These are phyloP conservation scores for Colletotrichum gloeosporioides DNA, from an alignment of 2,329 filamentous ascomycete species.

Conservation along the genomic window DNA sequence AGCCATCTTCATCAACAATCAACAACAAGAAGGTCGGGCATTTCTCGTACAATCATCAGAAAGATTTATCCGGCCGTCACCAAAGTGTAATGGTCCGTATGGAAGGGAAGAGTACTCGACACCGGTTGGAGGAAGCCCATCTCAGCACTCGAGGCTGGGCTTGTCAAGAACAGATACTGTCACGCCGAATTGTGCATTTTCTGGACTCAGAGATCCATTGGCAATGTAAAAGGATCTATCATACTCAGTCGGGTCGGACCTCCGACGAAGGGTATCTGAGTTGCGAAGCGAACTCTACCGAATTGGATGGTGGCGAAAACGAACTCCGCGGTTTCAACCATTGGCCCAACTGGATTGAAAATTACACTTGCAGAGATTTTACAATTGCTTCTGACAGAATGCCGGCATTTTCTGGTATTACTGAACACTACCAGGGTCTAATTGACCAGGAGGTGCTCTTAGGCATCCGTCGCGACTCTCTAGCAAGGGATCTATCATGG, in stretches of 20 bases:
- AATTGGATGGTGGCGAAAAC: too few species aligned
- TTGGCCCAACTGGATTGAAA: too few species aligned
- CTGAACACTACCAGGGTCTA: too few species aligned
- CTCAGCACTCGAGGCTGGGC: background rate
- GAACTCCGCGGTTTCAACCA: too few species aligned
- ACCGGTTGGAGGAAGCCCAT: background rate
- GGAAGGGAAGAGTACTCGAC: background rate
- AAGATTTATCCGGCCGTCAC: fast-evolving
- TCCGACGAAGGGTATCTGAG: too few species aligned
- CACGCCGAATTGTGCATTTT: background rate
- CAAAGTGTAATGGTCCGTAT: background rate
- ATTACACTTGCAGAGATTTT: too few species aligned
- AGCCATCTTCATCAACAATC: fast-evolving
- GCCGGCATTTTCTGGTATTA: too few species aligned
- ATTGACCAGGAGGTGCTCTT: too few species aligned
- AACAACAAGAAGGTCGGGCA: background rate
- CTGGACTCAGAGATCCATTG: background rate
- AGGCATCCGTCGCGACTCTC: too few species aligned
- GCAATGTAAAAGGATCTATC: background rate
- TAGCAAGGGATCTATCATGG: too few species aligned
- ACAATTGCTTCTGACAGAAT: too few species aligned
- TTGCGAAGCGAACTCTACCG: too few species aligned
- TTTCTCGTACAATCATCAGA: background rate
- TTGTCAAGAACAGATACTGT: background rate
- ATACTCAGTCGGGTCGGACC: background rate